Evolutionary conservation across 2,329 filamentous ascomycete genomes (phyloP), one percentile per base, ranked within the genome.

Genomic region (Claviceps arundinis): DNA sequence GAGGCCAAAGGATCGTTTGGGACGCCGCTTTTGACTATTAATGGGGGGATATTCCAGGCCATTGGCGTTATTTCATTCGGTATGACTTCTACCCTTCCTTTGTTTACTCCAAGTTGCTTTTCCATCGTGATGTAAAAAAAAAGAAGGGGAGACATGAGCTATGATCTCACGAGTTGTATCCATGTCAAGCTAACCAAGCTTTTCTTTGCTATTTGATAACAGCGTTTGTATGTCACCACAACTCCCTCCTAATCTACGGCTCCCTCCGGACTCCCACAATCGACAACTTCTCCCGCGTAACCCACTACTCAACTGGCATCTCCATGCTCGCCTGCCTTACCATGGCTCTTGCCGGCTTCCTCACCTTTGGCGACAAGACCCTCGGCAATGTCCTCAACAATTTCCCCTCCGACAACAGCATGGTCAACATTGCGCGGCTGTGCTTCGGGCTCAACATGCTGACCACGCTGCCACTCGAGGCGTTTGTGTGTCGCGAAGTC

Each of bases 361-460:
- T 98, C 44, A 90, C 86, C 17, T 98, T 98, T 63, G 91, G 93
- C 56, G 87, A 91, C 69, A 81, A 84, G 62, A 98, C 93, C 4
- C 75, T 89, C 59, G 93, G 93, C 64, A 98, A 98, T 66, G 89
- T 98, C 50, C 82, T 98, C 61, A 98, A 98, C 75, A 98, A 98
- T 71, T 97, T 98, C 64, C 87, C 90, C 1, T 75, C 82, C 19
- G 82, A 94, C 69, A 97, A 95, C 68, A 76, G 84, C 60, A 85
- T 97, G 81, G 89, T 97, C 64, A 97, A 96, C 68, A 77, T 98
- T 54, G 93, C 93, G 22, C 85, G 93, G 50, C 77, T 98, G 49
- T 96, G 89, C 70, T 97, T 98, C 64, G 93, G 93, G 2, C 78
- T 98, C 58, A 98, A 98, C 75, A 98, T 98, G 93, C 81, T 98